Percentiles rank a stretch among this genome's conserved stretches.
Conservation (phyloP, 139 green algal genomes). For the Chlorella sp. region DNA sequence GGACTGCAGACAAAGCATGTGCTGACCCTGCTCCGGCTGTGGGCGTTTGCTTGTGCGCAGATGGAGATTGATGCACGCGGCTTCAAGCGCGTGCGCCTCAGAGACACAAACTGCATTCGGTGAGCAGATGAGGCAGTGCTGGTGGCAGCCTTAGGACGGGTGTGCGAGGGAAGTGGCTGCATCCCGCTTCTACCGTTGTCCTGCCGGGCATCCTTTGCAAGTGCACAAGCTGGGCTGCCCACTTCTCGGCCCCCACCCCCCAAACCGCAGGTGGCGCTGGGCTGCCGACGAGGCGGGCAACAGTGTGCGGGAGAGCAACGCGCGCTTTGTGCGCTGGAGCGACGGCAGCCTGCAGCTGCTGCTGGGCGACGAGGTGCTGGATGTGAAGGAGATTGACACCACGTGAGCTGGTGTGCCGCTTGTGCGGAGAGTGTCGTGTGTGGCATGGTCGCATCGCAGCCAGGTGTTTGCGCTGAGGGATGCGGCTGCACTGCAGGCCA, state of each 20-base stretch:
- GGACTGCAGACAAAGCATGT: too few species aligned
- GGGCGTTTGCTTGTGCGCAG: too few species aligned
- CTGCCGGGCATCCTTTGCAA: too few species aligned
- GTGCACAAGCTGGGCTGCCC: too few species aligned
- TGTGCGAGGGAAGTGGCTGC: too few species aligned
- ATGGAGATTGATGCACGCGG: constrained; percentile 27
- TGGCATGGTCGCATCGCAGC: background rate
- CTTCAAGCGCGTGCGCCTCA: constrained; percentile 37
- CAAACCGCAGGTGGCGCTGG: constrained; percentile 46
- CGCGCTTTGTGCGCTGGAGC: constrained; percentile 80
- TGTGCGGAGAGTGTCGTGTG: background rate
- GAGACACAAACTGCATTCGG: constrained; percentile 56
- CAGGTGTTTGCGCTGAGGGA: background rate
- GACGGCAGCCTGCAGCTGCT: constrained; percentile 77
- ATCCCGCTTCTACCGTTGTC: too few species aligned
- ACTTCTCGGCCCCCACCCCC: background rate
- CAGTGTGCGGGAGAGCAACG: constrained; percentile 70
- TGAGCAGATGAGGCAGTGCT: background rate
- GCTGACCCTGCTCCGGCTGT: too few species aligned
- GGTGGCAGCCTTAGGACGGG: background rate
- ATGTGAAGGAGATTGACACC: constrained; percentile 68
- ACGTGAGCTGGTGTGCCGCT: background rate
- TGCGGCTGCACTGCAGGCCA: background rate
- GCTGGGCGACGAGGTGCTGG: constrained; percentile 80
- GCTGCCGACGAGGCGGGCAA: constrained; percentile 37